Conservation (phyloP, 352 stramenopile species). For the Phytophthora idaei region DNA sequence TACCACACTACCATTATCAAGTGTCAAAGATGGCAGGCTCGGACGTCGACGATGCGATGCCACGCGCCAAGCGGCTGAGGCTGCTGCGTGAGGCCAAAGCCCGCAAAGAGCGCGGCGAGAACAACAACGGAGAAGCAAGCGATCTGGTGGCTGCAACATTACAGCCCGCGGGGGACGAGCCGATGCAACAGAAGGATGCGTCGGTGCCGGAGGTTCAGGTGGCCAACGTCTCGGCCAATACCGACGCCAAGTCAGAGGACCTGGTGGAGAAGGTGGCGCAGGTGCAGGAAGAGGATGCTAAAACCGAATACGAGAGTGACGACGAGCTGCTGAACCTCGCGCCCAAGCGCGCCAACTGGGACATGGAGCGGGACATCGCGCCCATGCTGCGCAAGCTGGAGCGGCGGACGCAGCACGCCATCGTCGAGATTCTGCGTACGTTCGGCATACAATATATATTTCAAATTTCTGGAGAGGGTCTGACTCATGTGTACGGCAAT, state of each 20-base stretch:
- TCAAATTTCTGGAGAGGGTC: not conserved
- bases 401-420: slow-evolving; percentile 82
- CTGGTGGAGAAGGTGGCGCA: slow-evolving; percentile 36
- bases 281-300: slow-evolving; percentile 27
- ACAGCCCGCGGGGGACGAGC: slow-evolving; percentile 18
- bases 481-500: slow-evolving; percentile 1
- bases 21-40: slow-evolving; percentile 6
- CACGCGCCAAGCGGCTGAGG: slow-evolving; percentile 85
- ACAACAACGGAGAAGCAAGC: slow-evolving; percentile 27
- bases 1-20: no score
- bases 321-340: slow-evolving; percentile 77
- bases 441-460: slow-evolving; percentile 7
- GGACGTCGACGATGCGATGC: slow-evolving; percentile 50
- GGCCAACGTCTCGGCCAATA: not conserved
- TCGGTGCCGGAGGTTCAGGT: slow-evolving; percentile 24
- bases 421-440: slow-evolving; percentile 88
- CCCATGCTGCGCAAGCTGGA: slow-evolving; percentile 90
- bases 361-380: slow-evolving; percentile 87
- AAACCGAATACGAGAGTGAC: slow-evolving; percentile 54
- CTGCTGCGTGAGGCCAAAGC: slow-evolving; percentile 83
- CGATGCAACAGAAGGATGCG: slow-evolving; percentile 10
- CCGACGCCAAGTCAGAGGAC: slow-evolving; percentile 5
- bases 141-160: not conserved
- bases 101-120: slow-evolving; percentile 67
- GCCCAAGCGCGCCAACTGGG: slow-evolving; percentile 87